Conservation (phyloP, 345 rosid species). For the Eutrema yunnanense region DNA sequence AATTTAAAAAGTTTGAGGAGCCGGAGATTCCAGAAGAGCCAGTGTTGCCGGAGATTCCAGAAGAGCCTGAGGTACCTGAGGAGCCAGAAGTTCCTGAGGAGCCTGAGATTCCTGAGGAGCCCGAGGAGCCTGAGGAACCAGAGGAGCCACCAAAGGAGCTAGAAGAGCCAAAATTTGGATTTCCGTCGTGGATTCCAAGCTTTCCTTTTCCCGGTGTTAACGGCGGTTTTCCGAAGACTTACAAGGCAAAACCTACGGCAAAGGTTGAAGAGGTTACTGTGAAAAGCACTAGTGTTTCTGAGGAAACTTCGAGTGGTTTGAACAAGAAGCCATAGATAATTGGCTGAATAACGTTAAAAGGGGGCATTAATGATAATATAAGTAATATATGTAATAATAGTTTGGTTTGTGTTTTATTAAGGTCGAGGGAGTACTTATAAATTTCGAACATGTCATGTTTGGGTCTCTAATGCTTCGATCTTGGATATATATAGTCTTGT, state of each 20-base stretch:
- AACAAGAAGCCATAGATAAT: constrained; percentile 29
- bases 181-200: constrained; percentile 25
- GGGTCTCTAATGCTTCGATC: not conserved
- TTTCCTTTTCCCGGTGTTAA: constrained; percentile 21
- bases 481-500: not conserved
- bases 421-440: not conserved
- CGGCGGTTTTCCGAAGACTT: not conserved
- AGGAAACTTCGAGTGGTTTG: not conserved
- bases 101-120: constrained; percentile 15
- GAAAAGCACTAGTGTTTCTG: not conserved
- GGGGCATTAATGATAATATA: not conserved
- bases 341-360: not conserved
- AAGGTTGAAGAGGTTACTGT: not conserved
- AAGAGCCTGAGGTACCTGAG: not conserved
- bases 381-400: not conserved
- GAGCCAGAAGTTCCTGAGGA: constrained; percentile 11
- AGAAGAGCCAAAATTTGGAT: constrained; percentile 1
- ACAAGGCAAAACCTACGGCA: not conserved
- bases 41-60: not conserved
- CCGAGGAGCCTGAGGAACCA: constrained; percentile 9
- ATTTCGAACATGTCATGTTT: not conserved
- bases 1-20: not conserved
- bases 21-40: constrained; percentile 9
- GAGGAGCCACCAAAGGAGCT: constrained; percentile 11
- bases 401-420: not conserved